Conservation (phyloP, 2,329 filamentous ascomycete species). For the Magnaporthales sp. region DNA sequence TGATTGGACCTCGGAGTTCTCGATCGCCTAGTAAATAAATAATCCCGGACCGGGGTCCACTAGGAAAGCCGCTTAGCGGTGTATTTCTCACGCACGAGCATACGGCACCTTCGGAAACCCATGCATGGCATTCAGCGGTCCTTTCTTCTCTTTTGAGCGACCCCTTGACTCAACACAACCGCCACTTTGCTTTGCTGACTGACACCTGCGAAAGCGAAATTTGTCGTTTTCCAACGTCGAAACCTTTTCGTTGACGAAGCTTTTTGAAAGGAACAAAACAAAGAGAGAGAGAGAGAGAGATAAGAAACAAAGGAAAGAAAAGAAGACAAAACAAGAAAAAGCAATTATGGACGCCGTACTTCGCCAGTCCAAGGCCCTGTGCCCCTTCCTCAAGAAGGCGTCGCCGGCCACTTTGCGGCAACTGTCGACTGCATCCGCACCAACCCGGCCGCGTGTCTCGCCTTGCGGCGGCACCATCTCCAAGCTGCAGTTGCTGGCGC, state of each 20-base stretch:
- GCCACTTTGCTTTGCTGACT: neutral
- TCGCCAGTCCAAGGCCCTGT: slow-evolving; percentile 92
- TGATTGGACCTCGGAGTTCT: neutral
- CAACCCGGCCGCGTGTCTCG: slow-evolving; percentile 38
- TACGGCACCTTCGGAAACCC: neutral
- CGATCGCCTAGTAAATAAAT: neutral
- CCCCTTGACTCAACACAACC: neutral
- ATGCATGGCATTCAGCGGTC: neutral
- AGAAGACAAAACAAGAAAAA: too few species aligned
- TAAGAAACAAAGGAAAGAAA: neutral
- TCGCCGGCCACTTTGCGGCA: slow-evolving; percentile 86
- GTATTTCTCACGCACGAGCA: neutral
- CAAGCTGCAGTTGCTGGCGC: slow-evolving; percentile 87
- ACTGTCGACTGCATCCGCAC: slow-evolving; percentile 63
- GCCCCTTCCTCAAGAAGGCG: slow-evolving; percentile 93
- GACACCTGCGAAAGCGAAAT: neutral
- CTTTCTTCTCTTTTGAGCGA: neutral
- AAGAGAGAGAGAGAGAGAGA: neutral
- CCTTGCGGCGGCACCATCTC: slow-evolving; percentile 90
- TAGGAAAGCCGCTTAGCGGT: neutral
- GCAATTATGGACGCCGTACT: slow-evolving; percentile 80
- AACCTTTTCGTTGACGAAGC: neutral
- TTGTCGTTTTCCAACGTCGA: neutral
- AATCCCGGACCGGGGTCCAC: neutral
- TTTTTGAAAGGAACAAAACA: neutral